phyloP scores from a whole-genome alignment of 1,284 basidiomycete genomes.

The Papiliotrema nemorosa region DNA sequence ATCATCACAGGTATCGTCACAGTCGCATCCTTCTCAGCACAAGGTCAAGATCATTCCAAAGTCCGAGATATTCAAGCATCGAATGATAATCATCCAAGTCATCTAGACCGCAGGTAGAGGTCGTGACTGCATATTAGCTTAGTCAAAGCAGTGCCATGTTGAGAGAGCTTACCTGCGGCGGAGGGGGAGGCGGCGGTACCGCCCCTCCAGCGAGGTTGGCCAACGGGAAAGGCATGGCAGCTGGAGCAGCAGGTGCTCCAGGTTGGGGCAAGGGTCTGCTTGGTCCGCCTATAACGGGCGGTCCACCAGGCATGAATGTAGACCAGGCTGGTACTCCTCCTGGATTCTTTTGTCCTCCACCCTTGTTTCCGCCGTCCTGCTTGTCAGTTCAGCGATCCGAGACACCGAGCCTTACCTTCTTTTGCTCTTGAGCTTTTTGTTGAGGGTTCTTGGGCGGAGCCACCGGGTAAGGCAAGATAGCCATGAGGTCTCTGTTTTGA shows the following conservation, averaged over 20 bases:
- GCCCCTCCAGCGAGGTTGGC: slow-evolving; percentile 8
- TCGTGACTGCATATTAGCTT: background rate
- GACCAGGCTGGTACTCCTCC: slow-evolving; percentile 20
- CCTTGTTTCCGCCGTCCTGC: slow-evolving; percentile 1
- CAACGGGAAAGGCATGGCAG: slow-evolving; percentile 4
- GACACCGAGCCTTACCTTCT: slow-evolving; percentile 15
- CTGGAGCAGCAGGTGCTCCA: background rate
- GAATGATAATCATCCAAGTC: background rate
- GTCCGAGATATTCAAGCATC: too few relatives aligned
- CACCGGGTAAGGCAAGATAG: slow-evolving; percentile 44
- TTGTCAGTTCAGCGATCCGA: background rate
- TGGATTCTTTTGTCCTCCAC: slow-evolving; percentile 6
- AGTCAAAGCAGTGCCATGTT: background rate
- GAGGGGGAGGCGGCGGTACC: slow-evolving; percentile 10
- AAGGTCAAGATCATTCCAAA: too few relatives aligned
- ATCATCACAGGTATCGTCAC: background rate
- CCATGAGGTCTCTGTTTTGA: slow-evolving; percentile 43
- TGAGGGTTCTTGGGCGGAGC: slow-evolving; percentile 30
- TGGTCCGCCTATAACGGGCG: slow-evolving; percentile 11
- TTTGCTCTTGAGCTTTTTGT: slow-evolving; percentile 13
- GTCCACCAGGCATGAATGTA: slow-evolving; percentile 11
- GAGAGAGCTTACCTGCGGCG: slow-evolving; percentile 4
- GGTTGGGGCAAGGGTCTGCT: slow-evolving; percentile 14
- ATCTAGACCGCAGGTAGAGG: slow-evolving; percentile 1
- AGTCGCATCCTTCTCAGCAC: background rate